Evolutionary conservation across 2,329 filamentous ascomycete species (phyloP), one percentile per base, ranked within the genome.

Genomic region (Bimuria novae-zelandiae): DNA sequence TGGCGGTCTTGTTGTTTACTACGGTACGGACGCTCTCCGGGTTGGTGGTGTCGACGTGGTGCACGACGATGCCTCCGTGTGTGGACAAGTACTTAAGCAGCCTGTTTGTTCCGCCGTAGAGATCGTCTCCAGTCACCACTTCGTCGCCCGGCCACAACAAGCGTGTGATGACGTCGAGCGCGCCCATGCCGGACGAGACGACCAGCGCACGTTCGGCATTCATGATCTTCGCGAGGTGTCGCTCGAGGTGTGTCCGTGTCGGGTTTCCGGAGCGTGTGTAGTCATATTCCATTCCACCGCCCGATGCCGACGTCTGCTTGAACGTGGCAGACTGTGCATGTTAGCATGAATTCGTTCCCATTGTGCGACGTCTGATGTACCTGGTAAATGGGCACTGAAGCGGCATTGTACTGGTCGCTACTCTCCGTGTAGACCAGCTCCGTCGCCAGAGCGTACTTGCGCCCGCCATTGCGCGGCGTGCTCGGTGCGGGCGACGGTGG

Each of bases 201-300:
- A 95, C 93, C 45, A 99, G 84, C 8, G 91, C 90, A 51, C 95
- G 89, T 67, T 87, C 86, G 40, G 94, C 94, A 65, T 90, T 92
- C 95, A 99, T 99, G 73, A 99, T 96, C 84, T 99, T 99, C 69
- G 95, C 94, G 65, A 99, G 81, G 76, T 99, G 94, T 54, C 93
- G 87, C 79, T 99, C 94, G 58, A 99, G 85, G 70, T 99, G 94
- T 29, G 93, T 96, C 61, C 94, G 86, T 53, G 94, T 99, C 16
- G 94, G 94, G 74, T 99, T 99, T 51, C 94, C 94, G 30, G 92
- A 97, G 56, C 95, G 90, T 55, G 94, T 97, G 80, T 99, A 99
- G 79, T 99, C 94, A 76, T 97, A 99, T 76, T 97, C 92, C 69
- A 84, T 80, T 62, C 85, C 89, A 55, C 90, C 91, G 54, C 90